These are phyloP conservation scores for Phytophthora hybrid DNA, from an alignment of 352 stramenopile species.

Conservation along the genomic window DNA sequence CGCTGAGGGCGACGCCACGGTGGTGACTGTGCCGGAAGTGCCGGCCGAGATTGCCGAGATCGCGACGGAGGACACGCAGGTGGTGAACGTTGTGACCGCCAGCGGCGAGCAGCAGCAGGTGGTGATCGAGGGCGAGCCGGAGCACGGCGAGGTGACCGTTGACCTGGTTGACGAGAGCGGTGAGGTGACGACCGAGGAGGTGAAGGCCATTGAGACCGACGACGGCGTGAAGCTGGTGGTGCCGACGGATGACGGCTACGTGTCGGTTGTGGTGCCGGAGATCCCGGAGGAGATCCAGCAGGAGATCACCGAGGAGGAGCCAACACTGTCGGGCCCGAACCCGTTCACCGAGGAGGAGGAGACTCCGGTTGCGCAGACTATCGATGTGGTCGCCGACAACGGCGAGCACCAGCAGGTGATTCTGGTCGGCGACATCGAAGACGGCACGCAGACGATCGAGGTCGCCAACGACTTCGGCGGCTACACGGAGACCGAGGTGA, in stretches of 20 bases:
- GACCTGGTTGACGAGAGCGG: not conserved
- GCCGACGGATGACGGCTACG: not conserved
- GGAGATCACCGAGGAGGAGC: not conserved
- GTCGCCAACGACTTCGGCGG: slow-evolving; percentile 2
- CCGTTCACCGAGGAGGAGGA: not conserved
- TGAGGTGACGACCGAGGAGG: not conserved
- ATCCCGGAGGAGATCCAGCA: not conserved
- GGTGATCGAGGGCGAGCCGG: slow-evolving; percentile 1
- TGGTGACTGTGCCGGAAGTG: not conserved
- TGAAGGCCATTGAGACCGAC: not conserved
- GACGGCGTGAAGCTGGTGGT: not conserved
- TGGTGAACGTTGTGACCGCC: slow-evolving; percentile 16
- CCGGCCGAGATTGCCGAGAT: not conserved
- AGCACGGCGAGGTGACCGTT: slow-evolving; percentile 1
- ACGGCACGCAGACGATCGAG: slow-evolving; percentile 11
- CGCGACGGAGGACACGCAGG: not conserved
- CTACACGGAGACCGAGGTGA: not conserved
- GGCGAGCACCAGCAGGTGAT: slow-evolving; percentile 13
- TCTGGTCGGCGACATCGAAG: not conserved
- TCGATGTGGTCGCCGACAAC: not conserved
- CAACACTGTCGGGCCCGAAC: not conserved
- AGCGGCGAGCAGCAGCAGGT: slow-evolving; percentile 4
- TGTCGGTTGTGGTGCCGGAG: not conserved
- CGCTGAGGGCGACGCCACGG: not conserved
- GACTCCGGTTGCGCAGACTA: not conserved